A percentile compares a stretch with the other conserved stretches of the same genome.
Evolutionary conservation across 768 basidiomycete genomes (phyloP).

Genomic region (Mycena alexandri): DNA sequence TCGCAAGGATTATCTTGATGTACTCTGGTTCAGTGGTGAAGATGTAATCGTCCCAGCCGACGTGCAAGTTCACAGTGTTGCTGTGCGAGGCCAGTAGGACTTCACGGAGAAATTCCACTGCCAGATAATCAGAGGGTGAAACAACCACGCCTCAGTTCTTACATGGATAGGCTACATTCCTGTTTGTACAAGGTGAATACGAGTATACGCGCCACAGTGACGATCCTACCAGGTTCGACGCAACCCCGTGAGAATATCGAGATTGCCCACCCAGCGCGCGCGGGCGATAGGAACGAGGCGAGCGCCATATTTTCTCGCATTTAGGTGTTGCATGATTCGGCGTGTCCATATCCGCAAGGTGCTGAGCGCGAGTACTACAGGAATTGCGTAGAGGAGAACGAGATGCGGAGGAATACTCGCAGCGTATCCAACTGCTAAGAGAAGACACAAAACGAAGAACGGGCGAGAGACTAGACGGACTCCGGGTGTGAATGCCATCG

Average conservation of each 20-base stretch:
- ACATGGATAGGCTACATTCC: constrained; percentile 25
- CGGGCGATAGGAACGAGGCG: constrained; percentile 11
- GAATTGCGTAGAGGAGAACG: neutral
- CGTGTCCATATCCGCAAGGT: neutral
- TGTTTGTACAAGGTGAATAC: no score
- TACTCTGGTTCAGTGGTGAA: constrained; percentile 61
- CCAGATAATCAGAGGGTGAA: no score
- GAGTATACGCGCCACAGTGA: no score
- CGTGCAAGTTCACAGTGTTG: constrained; percentile 11
- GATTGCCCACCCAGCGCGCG: constrained; percentile 18
- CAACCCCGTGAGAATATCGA: constrained; percentile 15
- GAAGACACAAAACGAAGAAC: neutral
- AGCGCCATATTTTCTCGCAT: neutral
- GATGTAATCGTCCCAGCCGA: constrained; percentile 45
- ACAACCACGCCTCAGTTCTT: neutral
- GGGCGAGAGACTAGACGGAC: constrained; percentile 5
- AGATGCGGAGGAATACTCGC: neutral
- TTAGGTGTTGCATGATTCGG: neutral
- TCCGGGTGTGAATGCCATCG: constrained; percentile 8
- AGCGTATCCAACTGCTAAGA: neutral
- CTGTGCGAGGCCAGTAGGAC: neutral
- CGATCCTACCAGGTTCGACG: neutral
- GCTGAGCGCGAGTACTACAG: neutral
- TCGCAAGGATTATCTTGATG: constrained; percentile 62
- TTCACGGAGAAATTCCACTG: constrained; percentile 17